A percentile compares a stretch with the other conserved stretches of the same genome.
These are phyloP conservation scores for Leptodermis oblonga DNA, from an alignment of 257 asterid genomes.

Conservation along the genomic window DNA sequence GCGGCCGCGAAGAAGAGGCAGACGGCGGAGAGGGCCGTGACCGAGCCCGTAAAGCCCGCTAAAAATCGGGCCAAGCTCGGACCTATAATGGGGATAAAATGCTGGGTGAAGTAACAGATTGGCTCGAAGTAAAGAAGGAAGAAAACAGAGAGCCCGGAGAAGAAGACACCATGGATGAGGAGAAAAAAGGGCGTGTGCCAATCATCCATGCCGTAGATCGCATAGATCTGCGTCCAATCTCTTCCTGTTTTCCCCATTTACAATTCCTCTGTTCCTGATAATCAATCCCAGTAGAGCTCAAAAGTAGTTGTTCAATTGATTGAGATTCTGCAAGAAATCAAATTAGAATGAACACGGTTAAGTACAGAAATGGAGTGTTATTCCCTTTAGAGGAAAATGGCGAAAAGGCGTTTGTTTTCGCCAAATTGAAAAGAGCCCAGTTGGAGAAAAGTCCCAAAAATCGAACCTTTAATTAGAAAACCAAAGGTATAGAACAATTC, in stretches of 20 bases:
- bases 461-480: background rate
- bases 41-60: constrained; percentile 85
- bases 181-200: constrained; percentile 86
- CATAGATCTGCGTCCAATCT: constrained; percentile 96
- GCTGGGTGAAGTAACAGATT: constrained; percentile 48
- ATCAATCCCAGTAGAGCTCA: background rate
- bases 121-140: constrained; percentile 83
- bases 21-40: constrained; percentile 80
- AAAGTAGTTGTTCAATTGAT: background rate
- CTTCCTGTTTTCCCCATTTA: constrained; percentile 67
- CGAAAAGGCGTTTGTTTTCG: background rate
- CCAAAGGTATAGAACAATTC: too few species aligned
- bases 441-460: constrained; percentile 6
- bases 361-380: background rate
- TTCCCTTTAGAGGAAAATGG: background rate
- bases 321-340: background rate
- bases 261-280: background rate
- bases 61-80: constrained; percentile 70
- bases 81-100: constrained; percentile 40
- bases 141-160: constrained; percentile 52
- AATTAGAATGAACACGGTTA: background rate
- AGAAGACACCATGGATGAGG: constrained; percentile 55
- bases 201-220: constrained; percentile 86
- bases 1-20: constrained; percentile 84
- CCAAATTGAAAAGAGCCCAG: constrained; percentile 6